Evolutionary conservation across 352 stramenopile genomes (phyloP), one percentile per base, ranked within the genome.

Genomic region (Pilasporangium apinafurcum): DNA sequence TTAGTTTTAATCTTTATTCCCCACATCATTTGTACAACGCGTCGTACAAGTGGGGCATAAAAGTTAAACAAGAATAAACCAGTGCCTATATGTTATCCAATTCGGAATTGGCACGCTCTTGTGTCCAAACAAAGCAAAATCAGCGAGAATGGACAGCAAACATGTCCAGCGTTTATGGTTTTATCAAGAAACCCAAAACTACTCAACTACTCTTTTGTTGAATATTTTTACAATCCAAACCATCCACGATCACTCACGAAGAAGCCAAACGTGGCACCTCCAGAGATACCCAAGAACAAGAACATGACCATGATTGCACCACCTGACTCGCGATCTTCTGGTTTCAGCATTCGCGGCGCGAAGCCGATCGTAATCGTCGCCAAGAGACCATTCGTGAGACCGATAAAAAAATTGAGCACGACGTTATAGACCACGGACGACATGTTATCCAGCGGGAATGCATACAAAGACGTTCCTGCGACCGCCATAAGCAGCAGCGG

Each of bases 291-390:
- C 8, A 82, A 17, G 49, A 87, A 85, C 12, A 87, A 41, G 26
- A 60, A 77, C 24, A 68, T 50, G 21, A 71, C 63, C 71, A 85
- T 82, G 14, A 87, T 44, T 16, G 66, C 65, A 28, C 71, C 71
- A 16, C 60, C 75, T 7, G 66, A 66, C 47, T 82, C 67, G 17
- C 69, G 65, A 53, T 85, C 72, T 29, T 85, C 56, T 7, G 64
- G 63, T 6, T 73, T 60, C 3, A 85, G 48, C 8, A 86, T 33
- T 20, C 65, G 65, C 8, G 72, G 69, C 3, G 57, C 72, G 5
- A 67, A 50, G 16, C 72, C 67, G 59, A 83, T 83, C 2, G 75
- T 87, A 24, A 87, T 61, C 7, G 72, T 87, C 9, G 54, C 74
- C 30, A 85, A 42, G 27, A 87, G 44, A 10, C 71, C 69, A 16